Evolutionary conservation across 257 asterid species (phyloP), one percentile per base, ranked within the genome.

Genomic region (Thymus mandschuricus): DNA sequence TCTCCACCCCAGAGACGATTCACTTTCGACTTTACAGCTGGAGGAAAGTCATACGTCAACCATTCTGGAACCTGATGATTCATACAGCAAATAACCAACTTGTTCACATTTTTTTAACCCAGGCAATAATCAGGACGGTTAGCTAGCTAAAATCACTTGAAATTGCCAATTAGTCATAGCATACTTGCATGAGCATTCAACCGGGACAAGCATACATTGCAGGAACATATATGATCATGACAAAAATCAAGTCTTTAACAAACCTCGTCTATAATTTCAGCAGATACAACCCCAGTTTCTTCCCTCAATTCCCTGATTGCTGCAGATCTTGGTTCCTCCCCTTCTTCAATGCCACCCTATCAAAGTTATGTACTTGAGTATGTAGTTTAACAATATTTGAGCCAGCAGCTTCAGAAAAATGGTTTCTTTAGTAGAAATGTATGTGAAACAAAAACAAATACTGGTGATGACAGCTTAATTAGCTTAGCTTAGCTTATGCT

Each of bases 1-100:
- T 94, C 98, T 76, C 99, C 99, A 40, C 97, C 87, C 99, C 99
- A 94, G 33, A 94, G 92, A 62, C 98, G 98, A 71, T 86, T 94
- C 72, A 94, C 98, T 86, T 91, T 94, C 8, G 98, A 95, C 83
- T 91, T 94, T 74, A 94, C 98, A 59, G 98, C 86, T 52, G 97
- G 99, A 0, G 99, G 98, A 74, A 94, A 94, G 76, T 94, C 97
- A 72, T 91, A 91, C 5, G 97, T 91, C 85, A 94, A 76, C 99
- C 99, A 94, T 62, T 81, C 78, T 12, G 92, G 89, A 79, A 91
- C 98, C 98, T 94, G 91, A 72, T 67, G 12, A 69, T 76, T 56
- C 60, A 63, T 12, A 81, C 54, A 4, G 54, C 43, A 4, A 38
- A 4, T 68, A 21, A 21, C 21, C 21, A 21, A 21, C 21, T 21